Percentiles rank a stretch among this genome's conserved stretches.
phyloP scores from a whole-genome alignment of 2,329 filamentous ascomycete genomes.

The Aureobasidium namibiae region DNA sequence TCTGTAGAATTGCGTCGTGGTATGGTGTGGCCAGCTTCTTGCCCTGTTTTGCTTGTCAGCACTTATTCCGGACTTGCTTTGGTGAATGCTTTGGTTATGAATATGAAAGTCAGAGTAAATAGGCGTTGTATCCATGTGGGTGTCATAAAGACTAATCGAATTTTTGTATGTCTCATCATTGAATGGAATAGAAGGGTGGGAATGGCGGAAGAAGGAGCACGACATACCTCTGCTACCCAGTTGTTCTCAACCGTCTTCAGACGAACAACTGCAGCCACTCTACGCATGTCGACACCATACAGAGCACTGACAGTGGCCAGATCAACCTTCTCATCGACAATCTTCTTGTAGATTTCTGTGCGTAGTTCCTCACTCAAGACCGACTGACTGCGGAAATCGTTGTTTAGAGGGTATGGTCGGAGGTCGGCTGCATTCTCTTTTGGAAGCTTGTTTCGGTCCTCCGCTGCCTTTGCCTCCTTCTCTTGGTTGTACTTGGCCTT shows the following conservation, averaged over 20 bases:
- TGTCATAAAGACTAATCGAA: slow-evolving; percentile 99
- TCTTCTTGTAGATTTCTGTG: slow-evolving; percentile 63
- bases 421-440: slow-evolving; percentile 22
- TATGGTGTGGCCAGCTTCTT: slow-evolving; percentile 72
- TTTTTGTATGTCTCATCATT: slow-evolving; percentile 66
- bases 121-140: slow-evolving; percentile 78
- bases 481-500: slow-evolving; percentile 14
- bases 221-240: slow-evolving; percentile 66
- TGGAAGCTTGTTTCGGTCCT: slow-evolving; percentile 21
- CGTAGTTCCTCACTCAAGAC: slow-evolving; percentile 67
- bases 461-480: slow-evolving; percentile 16
- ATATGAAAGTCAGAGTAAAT: slow-evolving; percentile 49
- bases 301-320: slow-evolving; percentile 71
- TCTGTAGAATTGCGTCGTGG: slow-evolving; percentile 62
- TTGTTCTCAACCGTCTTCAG: slow-evolving; percentile 79
- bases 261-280: slow-evolving; percentile 77
- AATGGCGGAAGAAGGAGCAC: neutral
- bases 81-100: slow-evolving; percentile 10
- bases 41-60: slow-evolving; percentile 44
- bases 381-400: slow-evolving; percentile 58
- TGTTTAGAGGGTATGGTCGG: slow-evolving; percentile 68
- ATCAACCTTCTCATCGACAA: slow-evolving; percentile 57
- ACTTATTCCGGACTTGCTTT: neutral
- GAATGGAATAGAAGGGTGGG: slow-evolving; percentile 30
- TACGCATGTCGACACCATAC: slow-evolving; percentile 69